Percentiles rank a stretch among this genome's conserved stretches.
These are phyloP conservation scores for Neurospora discreta DNA, from an alignment of 495 filamentous ascomycete species.

Conservation along the genomic window DNA sequence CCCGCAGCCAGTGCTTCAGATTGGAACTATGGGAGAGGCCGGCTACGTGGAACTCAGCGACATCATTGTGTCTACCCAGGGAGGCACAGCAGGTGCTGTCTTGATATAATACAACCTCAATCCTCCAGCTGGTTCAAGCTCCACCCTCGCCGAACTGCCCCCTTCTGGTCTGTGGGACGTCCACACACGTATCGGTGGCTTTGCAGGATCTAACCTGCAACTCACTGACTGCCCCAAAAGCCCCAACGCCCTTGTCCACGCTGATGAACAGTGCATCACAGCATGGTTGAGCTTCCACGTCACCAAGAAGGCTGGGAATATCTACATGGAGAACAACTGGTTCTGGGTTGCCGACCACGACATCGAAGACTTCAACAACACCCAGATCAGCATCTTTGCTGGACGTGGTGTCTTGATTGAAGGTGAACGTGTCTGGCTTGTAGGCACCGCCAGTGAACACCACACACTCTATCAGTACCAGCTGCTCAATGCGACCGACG, in stretches of 20 bases:
- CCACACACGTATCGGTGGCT: constrained; percentile 74
- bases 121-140: neutral
- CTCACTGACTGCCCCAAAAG: constrained; percentile 57
- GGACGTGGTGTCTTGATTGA: constrained; percentile 78
- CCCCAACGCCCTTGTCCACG: constrained; percentile 24
- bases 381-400: constrained; percentile 76
- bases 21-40: constrained; percentile 39
- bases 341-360: constrained; percentile 93
- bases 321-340: constrained; percentile 87
- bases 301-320: constrained; percentile 47
- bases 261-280: constrained; percentile 48
- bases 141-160: constrained; percentile 40
- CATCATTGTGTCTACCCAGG: constrained; percentile 32
- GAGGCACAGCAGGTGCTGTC: constrained; percentile 38
- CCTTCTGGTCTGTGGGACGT: constrained; percentile 81
- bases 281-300: constrained; percentile 75
- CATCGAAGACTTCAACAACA: constrained; percentile 48
- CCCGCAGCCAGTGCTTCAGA: constrained; percentile 39
- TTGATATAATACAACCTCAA: constrained; percentile 81
- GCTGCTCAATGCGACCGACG: constrained; percentile 60
- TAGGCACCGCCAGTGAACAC: constrained; percentile 75
- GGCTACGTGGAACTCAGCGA: constrained; percentile 49
- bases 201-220: constrained; percentile 67
- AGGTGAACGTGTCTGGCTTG: constrained; percentile 47
- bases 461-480: constrained; percentile 78